A percentile compares a stretch with the other conserved stretches of the same genome.
Conservation (phyloP, 441 rosid genomes). For the Gossypium davidsonii region DNA sequence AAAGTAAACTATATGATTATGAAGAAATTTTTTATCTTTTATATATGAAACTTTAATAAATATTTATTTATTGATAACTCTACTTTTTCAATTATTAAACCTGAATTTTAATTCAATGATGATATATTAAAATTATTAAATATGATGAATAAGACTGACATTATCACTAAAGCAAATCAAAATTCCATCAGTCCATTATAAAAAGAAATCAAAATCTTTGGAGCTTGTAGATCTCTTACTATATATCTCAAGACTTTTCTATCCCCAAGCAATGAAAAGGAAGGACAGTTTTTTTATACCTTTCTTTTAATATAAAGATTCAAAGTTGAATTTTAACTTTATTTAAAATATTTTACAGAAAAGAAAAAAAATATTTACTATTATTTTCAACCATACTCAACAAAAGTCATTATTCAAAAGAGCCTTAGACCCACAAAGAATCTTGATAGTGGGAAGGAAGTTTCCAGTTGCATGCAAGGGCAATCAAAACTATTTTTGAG, state of each 20-base stretch:
- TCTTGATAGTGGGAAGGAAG: not conserved
- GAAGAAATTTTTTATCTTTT: no score
- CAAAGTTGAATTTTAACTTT: not conserved
- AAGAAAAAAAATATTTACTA: no score
- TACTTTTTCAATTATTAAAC: no score
- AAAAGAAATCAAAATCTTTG: no score
- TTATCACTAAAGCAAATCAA: not conserved
- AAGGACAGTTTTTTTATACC: not conserved
- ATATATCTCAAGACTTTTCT: no score
- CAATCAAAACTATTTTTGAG: not conserved
- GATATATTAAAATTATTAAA: not conserved
- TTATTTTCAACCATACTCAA: not conserved
- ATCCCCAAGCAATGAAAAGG: no score
- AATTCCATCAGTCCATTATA: no score
- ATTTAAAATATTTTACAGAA: not conserved
- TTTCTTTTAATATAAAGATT: not conserved
- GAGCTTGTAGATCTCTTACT: no score
- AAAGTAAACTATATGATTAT: no score
- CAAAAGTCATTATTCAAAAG: not conserved
- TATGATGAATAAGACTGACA: not conserved
- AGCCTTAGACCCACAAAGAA: slow-evolving; percentile 5
- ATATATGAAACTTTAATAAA: no score
- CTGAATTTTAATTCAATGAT: no score
- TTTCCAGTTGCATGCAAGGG: not conserved
- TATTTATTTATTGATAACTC: no score